A percentile compares a stretch with the other conserved stretches of the same genome.
Conservation (phyloP, 2,329 filamentous ascomycete species). For the Alternaria sp. region DNA sequence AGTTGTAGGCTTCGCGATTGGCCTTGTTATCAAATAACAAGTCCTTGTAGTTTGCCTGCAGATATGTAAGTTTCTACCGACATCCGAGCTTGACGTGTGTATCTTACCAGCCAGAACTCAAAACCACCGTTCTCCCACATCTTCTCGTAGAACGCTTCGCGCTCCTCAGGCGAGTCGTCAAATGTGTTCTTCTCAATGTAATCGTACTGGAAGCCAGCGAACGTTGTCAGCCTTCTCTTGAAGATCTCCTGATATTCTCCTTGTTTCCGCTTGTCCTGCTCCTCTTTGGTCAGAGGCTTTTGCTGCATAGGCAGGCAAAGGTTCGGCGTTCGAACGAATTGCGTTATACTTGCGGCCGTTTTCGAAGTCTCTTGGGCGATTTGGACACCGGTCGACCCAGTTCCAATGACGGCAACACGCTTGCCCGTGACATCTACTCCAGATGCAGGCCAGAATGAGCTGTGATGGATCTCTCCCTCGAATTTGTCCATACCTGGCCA, state of each 20-base stretch:
- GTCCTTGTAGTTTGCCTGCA: constrained; percentile 48
- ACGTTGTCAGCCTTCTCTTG: constrained; percentile 61
- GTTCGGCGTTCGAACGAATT: constrained; percentile 75
- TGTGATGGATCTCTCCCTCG: constrained; percentile 67
- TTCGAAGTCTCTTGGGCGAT: constrained; percentile 69
- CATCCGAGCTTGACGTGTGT: constrained; percentile 29
- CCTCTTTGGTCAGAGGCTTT: constrained; percentile 57
- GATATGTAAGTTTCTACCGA: not conserved
- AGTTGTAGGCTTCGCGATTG: constrained; percentile 57
- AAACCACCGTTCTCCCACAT: constrained; percentile 53
- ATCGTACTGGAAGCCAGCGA: constrained; percentile 68
- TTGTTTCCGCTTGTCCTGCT: constrained; percentile 59
- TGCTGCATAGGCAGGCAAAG: constrained; percentile 70
- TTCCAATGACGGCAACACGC: constrained; percentile 69
- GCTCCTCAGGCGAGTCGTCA: constrained; percentile 54
- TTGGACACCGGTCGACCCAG: constrained; percentile 71
- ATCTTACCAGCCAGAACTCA: constrained; percentile 55
- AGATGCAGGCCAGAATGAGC: constrained; percentile 68
- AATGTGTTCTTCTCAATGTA: constrained; percentile 64
- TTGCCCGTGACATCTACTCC: constrained; percentile 67
- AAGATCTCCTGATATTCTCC: constrained; percentile 60
- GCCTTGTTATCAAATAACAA: constrained; percentile 53
- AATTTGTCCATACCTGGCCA: constrained; percentile 69
- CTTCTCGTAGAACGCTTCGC: constrained; percentile 55
- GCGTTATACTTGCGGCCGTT: constrained; percentile 60